Evolutionary conservation across 1,284 basidiomycete genomes (phyloP).

Genomic region (Marasmius fiardii): DNA sequence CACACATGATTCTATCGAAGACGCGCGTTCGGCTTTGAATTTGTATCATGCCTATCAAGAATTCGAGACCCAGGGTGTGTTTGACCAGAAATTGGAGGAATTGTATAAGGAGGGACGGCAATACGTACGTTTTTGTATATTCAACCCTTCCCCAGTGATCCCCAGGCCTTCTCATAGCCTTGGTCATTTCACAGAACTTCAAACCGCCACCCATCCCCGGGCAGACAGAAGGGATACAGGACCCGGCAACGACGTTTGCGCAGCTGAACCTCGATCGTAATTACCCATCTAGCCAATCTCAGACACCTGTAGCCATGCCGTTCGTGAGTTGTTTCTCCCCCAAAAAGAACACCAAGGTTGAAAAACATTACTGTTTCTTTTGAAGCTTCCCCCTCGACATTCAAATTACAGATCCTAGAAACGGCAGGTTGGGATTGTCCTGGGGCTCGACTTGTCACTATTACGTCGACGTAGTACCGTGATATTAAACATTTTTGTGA

Average conservation of each 20-base stretch:
- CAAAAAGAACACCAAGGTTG: too few relatives aligned
- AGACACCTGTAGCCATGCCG: background rate
- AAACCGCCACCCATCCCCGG: constrained; percentile 44
- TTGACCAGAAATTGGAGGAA: constrained; percentile 88
- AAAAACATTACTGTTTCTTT: background rate
- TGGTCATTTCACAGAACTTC: constrained; percentile 59
- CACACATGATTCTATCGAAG: constrained; percentile 96
- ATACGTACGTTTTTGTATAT: constrained; percentile 46
- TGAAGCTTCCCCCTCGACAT: background rate
- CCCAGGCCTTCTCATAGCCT: too few relatives aligned
- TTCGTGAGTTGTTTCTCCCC: background rate
- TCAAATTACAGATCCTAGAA: background rate
- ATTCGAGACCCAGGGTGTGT: constrained; percentile 74
- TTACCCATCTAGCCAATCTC: background rate
- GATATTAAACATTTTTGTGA: too few relatives aligned
- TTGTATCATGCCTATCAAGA: constrained; percentile 84
- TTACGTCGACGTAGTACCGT: too few relatives aligned
- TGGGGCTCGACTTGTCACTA: too few relatives aligned
- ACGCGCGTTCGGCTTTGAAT: constrained; percentile 85
- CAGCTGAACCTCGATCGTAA: background rate
- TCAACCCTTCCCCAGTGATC: background rate
- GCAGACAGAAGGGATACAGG: background rate
- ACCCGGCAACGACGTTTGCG: background rate
- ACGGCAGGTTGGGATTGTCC: too few relatives aligned
- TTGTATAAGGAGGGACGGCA: constrained; percentile 71